Percentiles rank a stretch among this genome's conserved stretches.
phyloP scores from a whole-genome alignment of 345 rosid species.

The Eutrema japonicum region DNA sequence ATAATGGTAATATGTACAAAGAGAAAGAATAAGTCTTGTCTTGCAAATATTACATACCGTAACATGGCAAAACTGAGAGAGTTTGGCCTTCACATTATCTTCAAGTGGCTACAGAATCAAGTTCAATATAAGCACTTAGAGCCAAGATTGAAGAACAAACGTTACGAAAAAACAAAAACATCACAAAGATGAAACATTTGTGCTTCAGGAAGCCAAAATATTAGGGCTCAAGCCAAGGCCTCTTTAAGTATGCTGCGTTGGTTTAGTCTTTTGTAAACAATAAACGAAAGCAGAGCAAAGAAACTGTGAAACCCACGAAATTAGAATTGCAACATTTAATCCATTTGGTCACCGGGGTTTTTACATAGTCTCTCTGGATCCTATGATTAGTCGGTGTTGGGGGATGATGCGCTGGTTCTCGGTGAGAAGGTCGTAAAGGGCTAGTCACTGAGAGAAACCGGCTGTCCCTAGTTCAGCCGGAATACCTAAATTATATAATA shows the following conservation, averaged over 20 bases:
- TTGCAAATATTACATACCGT: conserved; percentile 54
- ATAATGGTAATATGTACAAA: conserved; percentile 9
- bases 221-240: conserved; percentile 89
- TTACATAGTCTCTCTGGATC: too few species aligned
- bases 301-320: too few species aligned
- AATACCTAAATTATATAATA: too few species aligned
- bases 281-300: too few species aligned
- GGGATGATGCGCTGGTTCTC: too few species aligned
- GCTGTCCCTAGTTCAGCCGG: too few species aligned
- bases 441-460: too few species aligned
- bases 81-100: conserved; percentile 49
- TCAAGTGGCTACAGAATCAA: conserved; percentile 72
- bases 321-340: too few species aligned
- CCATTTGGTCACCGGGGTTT: too few species aligned
- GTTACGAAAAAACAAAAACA: neutral
- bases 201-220: conserved; percentile 91
- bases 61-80: conserved; percentile 92
- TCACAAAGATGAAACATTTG: conserved; percentile 46
- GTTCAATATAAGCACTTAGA: conserved; percentile 34
- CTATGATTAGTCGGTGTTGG: too few species aligned
- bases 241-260: conserved; percentile 88
- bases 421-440: too few species aligned
- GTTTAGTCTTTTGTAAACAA: conserved; percentile 85
- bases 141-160: neutral
- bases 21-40: neutral